Base-by-base conservation (phyloP, 164 flowering plant genomes). In the Stephania yunnanensis region DNA sequence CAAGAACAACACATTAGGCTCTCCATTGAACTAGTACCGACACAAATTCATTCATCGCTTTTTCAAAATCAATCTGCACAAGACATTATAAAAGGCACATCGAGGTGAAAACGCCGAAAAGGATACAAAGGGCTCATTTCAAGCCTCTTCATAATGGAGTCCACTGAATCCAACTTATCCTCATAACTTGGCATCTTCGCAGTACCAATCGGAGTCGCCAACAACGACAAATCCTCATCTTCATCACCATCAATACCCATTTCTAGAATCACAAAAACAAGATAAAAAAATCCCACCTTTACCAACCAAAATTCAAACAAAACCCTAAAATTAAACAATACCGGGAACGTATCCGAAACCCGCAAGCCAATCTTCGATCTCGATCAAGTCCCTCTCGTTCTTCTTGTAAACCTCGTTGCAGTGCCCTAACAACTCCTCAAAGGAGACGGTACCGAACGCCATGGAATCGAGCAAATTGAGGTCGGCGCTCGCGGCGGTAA, bases 341-440 rank as follows among this genome's bases (percentile, higher is more conserved):
- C 93, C 85, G 10, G 91, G 87, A 12, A 75, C 72, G 74, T 85
- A 86, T n/a, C 89, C 88, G 44, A 77, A 84, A 73, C 64, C 58
- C 79, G 72, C 79, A 53, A 94, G 87, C 9, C 80, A 88, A 50
- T 88, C 86, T 75, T 88, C 83, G 71, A 92, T 83, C 20, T 83
- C 76, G 17, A 75, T 19, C 7, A 95, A 75, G 65, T 86, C 80
- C 30, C 29, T 72, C 68, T 87, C 86, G 72, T 95, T 92, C 83
- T 86, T 82, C 85, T 87, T 87, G 78, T 80, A 90, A 44, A 89
- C 82, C 76, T 94, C 89, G 69, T 82, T 85, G 81, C 95, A 91
- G 84, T 92, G 92, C 36, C 97, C 97, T 19, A 92, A 73, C 0
- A 94, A 88, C 85, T 94, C 97, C 78, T 94, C 97, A 71, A 91